Evolutionary conservation across 306 rosid species (phyloP).

Genomic region (Lathyrus sativus): DNA sequence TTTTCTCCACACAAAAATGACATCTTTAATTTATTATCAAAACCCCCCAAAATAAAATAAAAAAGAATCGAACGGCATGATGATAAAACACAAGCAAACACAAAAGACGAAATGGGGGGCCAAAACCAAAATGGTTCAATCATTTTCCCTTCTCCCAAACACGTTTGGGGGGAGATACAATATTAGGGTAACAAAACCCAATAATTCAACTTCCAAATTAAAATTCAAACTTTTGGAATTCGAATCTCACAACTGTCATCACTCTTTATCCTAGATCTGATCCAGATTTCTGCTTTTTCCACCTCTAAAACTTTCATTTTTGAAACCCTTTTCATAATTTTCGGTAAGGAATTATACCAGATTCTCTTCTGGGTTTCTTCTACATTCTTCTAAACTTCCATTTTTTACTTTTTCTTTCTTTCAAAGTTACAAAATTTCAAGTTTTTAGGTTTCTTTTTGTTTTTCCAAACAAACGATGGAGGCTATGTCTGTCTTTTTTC

Average conservation of each 20-base stretch:
- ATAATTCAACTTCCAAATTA: conserved; percentile 29
- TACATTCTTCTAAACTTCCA: conserved; percentile 30
- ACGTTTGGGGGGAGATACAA: conserved; percentile 31
- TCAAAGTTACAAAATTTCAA: background rate
- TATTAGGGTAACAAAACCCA: conserved; percentile 21
- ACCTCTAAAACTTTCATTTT: conserved; percentile 12
- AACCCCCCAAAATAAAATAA: too few relatives aligned
- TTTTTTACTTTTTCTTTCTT: background rate
- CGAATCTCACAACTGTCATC: conserved; percentile 51
- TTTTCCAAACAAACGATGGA: background rate
- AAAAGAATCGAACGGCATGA: background rate
- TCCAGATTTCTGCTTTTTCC: conserved; percentile 38
- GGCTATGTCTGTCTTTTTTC: background rate
- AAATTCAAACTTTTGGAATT: conserved; percentile 34
- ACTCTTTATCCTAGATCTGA: conserved; percentile 55
- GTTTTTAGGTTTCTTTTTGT: background rate
- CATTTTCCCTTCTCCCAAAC: conserved; percentile 47
- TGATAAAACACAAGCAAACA: background rate
- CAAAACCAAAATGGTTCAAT: conserved; percentile 29
- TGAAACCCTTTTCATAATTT: conserved; percentile 28
- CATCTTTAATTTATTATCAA: too few relatives aligned
- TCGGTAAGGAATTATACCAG: conserved; percentile 30
- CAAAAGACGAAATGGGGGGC: background rate
- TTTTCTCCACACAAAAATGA: too few relatives aligned
- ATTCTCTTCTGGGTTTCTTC: conserved; percentile 24